These are phyloP conservation scores for Fusarium graminum DNA, from an alignment of 2,329 filamentous ascomycete genomes.

Conservation along the genomic window DNA sequence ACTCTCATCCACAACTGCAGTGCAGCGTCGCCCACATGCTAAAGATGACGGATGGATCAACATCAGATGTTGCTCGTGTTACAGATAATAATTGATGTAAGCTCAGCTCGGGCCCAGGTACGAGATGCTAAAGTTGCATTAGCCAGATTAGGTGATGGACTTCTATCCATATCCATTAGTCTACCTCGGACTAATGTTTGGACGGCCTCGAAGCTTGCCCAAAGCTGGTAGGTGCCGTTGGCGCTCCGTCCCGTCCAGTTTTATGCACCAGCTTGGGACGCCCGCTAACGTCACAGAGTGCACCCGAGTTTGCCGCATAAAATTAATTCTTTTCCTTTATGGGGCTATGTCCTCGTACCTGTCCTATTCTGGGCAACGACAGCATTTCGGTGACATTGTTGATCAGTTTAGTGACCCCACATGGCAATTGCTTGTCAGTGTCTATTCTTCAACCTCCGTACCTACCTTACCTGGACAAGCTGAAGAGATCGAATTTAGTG, in stretches of 20 bases:
- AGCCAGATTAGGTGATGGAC: conserved; percentile 15
- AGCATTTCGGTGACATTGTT: conserved; percentile 23
- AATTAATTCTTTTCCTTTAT: conserved; percentile 36
- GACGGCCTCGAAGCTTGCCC: conserved; percentile 22
- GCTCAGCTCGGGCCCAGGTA: conserved; percentile 30
- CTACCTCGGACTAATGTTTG: conserved; percentile 25
- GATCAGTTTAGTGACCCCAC: conserved; percentile 31
- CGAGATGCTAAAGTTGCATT: conserved; percentile 28
- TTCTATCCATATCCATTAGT: conserved; percentile 3
- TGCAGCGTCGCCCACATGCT: conserved; percentile 24
- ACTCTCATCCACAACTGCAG: conserved; percentile 39
- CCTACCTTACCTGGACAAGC: neutral
- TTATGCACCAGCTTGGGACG: conserved; percentile 38
- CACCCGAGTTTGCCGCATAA: conserved; percentile 50
- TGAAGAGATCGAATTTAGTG: conserved; percentile 17
- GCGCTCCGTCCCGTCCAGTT: conserved; percentile 37
- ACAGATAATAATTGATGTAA: conserved; percentile 33
- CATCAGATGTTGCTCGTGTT: conserved; percentile 14
- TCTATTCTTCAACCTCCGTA: conserved; percentile 7
- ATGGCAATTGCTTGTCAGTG: conserved; percentile 23
- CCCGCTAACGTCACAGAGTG: conserved; percentile 31
- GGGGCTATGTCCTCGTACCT: conserved; percentile 25
- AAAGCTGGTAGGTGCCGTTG: conserved; percentile 45
- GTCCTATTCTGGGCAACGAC: conserved; percentile 24
- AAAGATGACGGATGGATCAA: neutral